phyloP scores from a whole-genome alignment of 1,139 yeast species.

The Debaryomyces coudertii region DNA sequence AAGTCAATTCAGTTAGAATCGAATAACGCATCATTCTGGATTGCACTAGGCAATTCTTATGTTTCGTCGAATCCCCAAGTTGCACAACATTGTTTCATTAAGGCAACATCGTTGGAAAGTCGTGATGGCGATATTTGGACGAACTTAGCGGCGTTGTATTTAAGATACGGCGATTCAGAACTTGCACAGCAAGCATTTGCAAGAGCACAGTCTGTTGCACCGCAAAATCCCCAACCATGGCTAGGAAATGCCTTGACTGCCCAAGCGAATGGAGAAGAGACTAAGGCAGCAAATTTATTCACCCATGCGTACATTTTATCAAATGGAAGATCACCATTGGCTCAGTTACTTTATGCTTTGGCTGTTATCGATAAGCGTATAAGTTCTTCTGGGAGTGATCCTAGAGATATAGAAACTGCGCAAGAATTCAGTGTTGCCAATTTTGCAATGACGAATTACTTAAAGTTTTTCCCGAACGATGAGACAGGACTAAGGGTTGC shows the following conservation, averaged over 20 bases:
- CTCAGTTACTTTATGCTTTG: slow-evolving; percentile 73
- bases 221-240: slow-evolving; percentile 82
- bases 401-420: slow-evolving; percentile 57
- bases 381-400: slow-evolving; percentile 39
- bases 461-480: slow-evolving; percentile 69
- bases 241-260: slow-evolving; percentile 78
- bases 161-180: slow-evolving; percentile 66
- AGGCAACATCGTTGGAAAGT: slow-evolving; percentile 71
- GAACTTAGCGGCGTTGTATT: slow-evolving; percentile 76
- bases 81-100: slow-evolving; percentile 90
- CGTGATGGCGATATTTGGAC: slow-evolving; percentile 77
- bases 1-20: slow-evolving; percentile 73
- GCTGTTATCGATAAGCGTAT: slow-evolving; percentile 53
- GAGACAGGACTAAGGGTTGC: slow-evolving; percentile 63
- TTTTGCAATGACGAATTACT: slow-evolving; percentile 71
- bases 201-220: slow-evolving; percentile 80
- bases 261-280: slow-evolving; percentile 57
- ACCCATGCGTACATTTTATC: slow-evolving; percentile 80
- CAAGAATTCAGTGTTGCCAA: slow-evolving; percentile 71
- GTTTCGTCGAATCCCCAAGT: slow-evolving; percentile 65
- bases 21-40: slow-evolving; percentile 76
- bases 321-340: slow-evolving; percentile 70
- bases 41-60: slow-evolving; percentile 73
- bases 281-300: slow-evolving; percentile 57
- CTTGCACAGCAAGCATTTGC: slow-evolving; percentile 75